These are phyloP conservation scores for Ophiostoma australiae DNA, from an alignment of 2,329 filamentous ascomycete species.

Conservation along the genomic window DNA sequence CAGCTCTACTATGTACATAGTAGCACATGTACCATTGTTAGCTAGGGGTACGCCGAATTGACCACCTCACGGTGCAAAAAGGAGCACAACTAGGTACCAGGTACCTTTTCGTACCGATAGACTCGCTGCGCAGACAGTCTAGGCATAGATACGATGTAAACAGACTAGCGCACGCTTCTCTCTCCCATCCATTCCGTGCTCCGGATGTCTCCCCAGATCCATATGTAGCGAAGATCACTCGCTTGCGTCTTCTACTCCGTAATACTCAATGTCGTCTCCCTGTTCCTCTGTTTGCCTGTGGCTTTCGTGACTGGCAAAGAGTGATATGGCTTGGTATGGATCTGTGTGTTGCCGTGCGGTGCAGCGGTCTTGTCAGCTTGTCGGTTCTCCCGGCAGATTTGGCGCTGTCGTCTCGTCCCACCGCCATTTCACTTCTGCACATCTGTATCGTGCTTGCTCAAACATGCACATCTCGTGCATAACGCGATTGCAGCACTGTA, in stretches of 20 bases:
- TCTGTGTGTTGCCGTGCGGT: conserved; percentile 6
- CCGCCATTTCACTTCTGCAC: not conserved
- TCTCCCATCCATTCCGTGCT: conserved; percentile 7
- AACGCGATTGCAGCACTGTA: not conserved
- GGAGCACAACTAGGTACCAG: not conserved
- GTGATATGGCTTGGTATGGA: not conserved
- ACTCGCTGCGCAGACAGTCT: not conserved
- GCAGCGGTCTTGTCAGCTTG: not conserved
- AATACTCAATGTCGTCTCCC: not conserved
- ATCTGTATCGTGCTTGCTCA: not conserved
- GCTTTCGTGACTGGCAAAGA: not conserved
- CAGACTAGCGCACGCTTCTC: not conserved
- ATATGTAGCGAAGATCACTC: conserved; percentile 1
- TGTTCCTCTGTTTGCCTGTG: not conserved
- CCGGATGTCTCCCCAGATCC: conserved; percentile 5
- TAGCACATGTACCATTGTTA: too few relatives aligned
- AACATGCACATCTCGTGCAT: not conserved
- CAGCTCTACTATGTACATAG: not conserved
- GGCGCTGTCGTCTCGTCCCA: not conserved
- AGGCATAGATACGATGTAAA: not conserved
- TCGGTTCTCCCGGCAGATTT: not conserved
- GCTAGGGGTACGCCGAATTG: not conserved
- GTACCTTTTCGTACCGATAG: not conserved
- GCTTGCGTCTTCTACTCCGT: not conserved
- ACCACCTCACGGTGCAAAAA: not conserved